Percentiles rank a stretch among this genome's conserved stretches.
Evolutionary conservation across 108 stramenopile species (phyloP).

Genomic region (Parietichytrium sp.): DNA sequence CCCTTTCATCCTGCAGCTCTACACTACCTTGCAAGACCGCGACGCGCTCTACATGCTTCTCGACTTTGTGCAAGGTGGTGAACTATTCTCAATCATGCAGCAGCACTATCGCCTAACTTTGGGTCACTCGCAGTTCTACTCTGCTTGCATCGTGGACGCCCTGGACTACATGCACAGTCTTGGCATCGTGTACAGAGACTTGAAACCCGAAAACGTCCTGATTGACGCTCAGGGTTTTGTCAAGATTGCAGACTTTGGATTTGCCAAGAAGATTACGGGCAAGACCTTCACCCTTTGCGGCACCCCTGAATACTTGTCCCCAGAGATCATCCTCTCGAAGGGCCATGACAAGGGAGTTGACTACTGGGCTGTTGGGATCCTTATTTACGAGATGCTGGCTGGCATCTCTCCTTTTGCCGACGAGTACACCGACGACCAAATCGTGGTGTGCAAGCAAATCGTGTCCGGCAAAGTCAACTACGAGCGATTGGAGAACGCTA

Average conservation of each 20-base stretch:
- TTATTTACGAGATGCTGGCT: conserved; percentile 76
- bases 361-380: conserved; percentile 78
- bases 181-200: conserved; percentile 86
- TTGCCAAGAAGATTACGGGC: conserved; percentile 75
- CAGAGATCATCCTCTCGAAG: conserved; percentile 67
- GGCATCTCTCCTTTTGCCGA: conserved; percentile 91
- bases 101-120: conserved; percentile 58
- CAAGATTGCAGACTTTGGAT: conserved; percentile 84
- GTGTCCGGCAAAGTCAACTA: conserved; percentile 70
- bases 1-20: conserved; percentile 84
- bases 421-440: conserved; percentile 74
- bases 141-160: conserved; percentile 54
- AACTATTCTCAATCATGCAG: conserved; percentile 50
- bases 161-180: conserved; percentile 59
- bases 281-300: conserved; percentile 91
- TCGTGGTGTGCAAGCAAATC: conserved; percentile 76
- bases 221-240: conserved; percentile 82
- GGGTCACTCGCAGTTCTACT: conserved; percentile 60
- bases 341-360: conserved; percentile 65
- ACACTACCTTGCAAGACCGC: conserved; percentile 75
- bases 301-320: conserved; percentile 91
- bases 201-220: conserved; percentile 91
- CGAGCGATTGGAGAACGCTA: conserved; percentile 41
- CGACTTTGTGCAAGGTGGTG: conserved; percentile 55
- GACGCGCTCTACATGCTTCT: conserved; percentile 82